Percentiles rank a stretch among this genome's conserved stretches.
Conservation (phyloP, 202 grass and related monocot genomes). For the Zoysia matrella region DNA sequence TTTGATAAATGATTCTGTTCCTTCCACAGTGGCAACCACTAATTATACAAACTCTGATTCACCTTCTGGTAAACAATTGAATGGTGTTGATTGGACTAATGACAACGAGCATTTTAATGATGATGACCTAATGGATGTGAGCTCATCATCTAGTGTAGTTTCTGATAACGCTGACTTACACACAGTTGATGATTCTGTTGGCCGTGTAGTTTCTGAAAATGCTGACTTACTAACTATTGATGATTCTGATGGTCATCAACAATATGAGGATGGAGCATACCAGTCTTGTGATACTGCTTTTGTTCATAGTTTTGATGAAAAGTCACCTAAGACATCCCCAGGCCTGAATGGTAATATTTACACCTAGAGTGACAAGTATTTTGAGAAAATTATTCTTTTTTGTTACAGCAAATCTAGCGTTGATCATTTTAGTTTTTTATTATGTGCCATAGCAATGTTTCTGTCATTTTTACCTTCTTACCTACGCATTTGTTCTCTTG, state of each 20-base stretch:
- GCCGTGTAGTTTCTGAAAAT: too few relatives aligned
- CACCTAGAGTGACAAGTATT: conserved; percentile 41
- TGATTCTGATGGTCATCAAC: conserved; percentile 31
- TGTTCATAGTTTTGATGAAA: conserved; percentile 41
- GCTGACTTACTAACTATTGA: conserved; percentile 11
- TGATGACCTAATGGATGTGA: conserved; percentile 73
- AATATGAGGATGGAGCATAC: conserved; percentile 30
- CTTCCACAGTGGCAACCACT: conserved; percentile 39
- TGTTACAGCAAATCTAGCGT: conserved; percentile 23
- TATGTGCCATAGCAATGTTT: neutral
- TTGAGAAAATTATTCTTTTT: conserved; percentile 30
- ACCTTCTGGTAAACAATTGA: conserved; percentile 43
- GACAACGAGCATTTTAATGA: conserved; percentile 60
- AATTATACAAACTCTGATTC: conserved; percentile 40
- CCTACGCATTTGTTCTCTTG: conserved; percentile 36
- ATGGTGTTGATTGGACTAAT: conserved; percentile 45
- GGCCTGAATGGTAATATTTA: conserved; percentile 67
- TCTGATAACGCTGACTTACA: conserved; percentile 44
- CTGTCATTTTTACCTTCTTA: conserved; percentile 25
- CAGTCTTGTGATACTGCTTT: conserved; percentile 27
- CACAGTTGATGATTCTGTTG: too few relatives aligned
- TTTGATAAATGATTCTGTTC: conserved; percentile 40
- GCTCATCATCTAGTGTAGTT: conserved; percentile 61
- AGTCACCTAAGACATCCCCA: conserved; percentile 48
- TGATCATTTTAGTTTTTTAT: conserved; percentile 4